A percentile compares a stretch with the other conserved stretches of the same genome.
These are phyloP conservation scores for Yamagishiella unicocca DNA, from an alignment of 139 green algal species.

Conservation along the genomic window DNA sequence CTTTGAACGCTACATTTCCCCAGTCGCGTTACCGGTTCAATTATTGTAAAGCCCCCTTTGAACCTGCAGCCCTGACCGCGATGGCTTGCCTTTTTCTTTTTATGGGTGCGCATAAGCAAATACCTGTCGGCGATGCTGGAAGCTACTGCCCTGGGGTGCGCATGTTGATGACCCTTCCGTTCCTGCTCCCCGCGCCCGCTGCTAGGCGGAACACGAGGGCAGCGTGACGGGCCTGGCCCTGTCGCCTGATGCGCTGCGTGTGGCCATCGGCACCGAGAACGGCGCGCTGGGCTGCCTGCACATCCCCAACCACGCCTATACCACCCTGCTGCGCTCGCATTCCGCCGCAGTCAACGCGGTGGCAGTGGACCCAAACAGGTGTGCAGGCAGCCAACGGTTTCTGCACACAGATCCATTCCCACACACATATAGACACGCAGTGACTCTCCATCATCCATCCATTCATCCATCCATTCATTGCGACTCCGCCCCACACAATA, in stretches of 20 bases:
- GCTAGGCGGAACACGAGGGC: slow-evolving; percentile 83
- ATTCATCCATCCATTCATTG: too few species aligned
- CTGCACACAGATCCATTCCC: too few species aligned
- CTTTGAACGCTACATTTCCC: too few species aligned
- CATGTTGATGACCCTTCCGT: neutral
- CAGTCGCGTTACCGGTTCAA: too few species aligned
- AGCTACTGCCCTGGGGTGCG: neutral
- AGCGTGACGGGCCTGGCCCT: slow-evolving; percentile 74
- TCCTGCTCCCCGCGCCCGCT: slow-evolving; percentile 4
- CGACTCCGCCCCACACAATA: too few species aligned
- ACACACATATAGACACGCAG: too few species aligned
- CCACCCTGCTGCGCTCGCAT: slow-evolving; percentile 81
- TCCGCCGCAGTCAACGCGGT: slow-evolving; percentile 69
- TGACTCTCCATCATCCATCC: too few species aligned
- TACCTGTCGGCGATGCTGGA: too few species aligned
- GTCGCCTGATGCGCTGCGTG: slow-evolving; percentile 72
- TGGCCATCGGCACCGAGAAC: slow-evolving; percentile 76
- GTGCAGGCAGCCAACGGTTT: neutral
- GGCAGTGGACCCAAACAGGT: slow-evolving; percentile 70
- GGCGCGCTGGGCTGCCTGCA: slow-evolving; percentile 82
- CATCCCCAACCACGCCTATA: slow-evolving; percentile 75
- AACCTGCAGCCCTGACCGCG: too few species aligned
- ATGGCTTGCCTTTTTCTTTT: too few species aligned
- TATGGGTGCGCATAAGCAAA: too few species aligned
- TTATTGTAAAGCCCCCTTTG: too few species aligned